Conservation (phyloP, 2,329 filamentous ascomycete genomes). For the Venturia effusa region DNA sequence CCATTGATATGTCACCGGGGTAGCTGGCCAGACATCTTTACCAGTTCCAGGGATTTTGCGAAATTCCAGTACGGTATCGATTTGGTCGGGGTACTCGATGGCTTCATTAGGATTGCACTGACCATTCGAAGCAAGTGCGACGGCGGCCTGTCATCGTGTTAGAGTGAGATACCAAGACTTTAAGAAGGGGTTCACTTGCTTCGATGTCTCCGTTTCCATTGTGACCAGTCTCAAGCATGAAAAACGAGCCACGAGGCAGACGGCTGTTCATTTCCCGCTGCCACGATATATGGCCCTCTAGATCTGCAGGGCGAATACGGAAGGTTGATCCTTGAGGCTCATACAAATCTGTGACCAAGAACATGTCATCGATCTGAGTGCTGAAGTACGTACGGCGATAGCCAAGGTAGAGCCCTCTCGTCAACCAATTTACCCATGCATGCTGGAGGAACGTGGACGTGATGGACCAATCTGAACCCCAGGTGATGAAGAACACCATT, state of each 20-base stretch:
- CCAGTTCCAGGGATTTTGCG: conserved; percentile 31
- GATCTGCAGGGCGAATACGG: conserved; percentile 31
- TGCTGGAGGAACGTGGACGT: conserved; percentile 50
- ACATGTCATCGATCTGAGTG: conserved; percentile 52
- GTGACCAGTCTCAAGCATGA: conserved; percentile 26
- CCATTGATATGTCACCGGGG: conserved; percentile 38
- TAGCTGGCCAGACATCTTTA: conserved; percentile 27
- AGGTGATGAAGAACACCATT: conserved; percentile 50
- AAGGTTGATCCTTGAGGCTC: conserved; percentile 37
- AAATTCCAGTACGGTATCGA: conserved; percentile 34
- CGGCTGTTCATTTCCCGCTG: conserved; percentile 20
- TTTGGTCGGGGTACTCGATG: conserved; percentile 30
- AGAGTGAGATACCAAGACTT: neutral
- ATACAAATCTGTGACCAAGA: conserved; percentile 36
- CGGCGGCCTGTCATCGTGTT: neutral
- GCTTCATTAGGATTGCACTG: conserved; percentile 22
- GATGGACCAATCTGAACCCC: conserved; percentile 40
- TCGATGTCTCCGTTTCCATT: conserved; percentile 29
- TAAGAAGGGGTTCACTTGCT: conserved; percentile 8
- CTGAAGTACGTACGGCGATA: conserved; percentile 44
- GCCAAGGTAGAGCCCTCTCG: conserved; percentile 47
- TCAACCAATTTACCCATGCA: conserved; percentile 52
- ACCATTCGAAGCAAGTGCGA: conserved; percentile 10
- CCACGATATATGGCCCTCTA: conserved; percentile 22
- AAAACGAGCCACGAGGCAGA: conserved; percentile 25